These are phyloP conservation scores for Alloascoidea hylecoeti DNA, from an alignment of 805 yeast genomes.

Conservation along the genomic window DNA sequence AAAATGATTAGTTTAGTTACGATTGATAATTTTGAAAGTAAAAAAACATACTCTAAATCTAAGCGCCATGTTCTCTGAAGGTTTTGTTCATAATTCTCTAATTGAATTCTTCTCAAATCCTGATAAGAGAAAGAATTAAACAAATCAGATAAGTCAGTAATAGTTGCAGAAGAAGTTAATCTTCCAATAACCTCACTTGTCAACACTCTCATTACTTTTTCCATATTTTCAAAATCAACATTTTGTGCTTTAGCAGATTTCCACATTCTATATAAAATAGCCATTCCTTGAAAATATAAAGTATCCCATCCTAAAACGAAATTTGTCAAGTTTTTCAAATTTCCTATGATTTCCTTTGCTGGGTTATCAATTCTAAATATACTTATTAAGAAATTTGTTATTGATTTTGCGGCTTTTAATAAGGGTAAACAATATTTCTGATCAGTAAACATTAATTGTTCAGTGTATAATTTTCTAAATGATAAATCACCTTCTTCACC, in stretches of 20 bases:
- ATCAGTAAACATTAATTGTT: slow-evolving; percentile 30
- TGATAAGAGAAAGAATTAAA: slow-evolving; percentile 29
- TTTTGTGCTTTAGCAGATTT: slow-evolving; percentile 39
- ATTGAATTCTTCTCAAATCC: slow-evolving; percentile 40
- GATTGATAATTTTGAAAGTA: too few relatives aligned
- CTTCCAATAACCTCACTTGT: slow-evolving; percentile 12
- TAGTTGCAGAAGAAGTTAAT: slow-evolving; percentile 9
- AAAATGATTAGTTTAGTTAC: slow-evolving; percentile 1
- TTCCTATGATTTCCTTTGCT: background rate
- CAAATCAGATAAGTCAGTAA: slow-evolving; percentile 31
- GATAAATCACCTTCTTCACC: slow-evolving; percentile 29
- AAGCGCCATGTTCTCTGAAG: slow-evolving; percentile 29
- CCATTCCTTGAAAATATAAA: slow-evolving; percentile 41
- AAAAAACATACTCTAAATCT: slow-evolving; percentile 24
- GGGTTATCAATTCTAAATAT: background rate
- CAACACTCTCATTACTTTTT: slow-evolving; percentile 27
- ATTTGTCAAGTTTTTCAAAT: slow-evolving; percentile 9
- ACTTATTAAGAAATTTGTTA: background rate
- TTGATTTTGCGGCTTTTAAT: background rate
- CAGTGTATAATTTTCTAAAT: slow-evolving; percentile 29
- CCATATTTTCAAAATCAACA: slow-evolving; percentile 37
- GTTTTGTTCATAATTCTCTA: slow-evolving; percentile 16
- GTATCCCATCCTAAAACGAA: slow-evolving; percentile 28
- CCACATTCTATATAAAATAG: slow-evolving; percentile 50
- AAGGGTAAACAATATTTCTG: slow-evolving; percentile 27